Percentiles rank a stretch among this genome's conserved stretches.
Evolutionary conservation across 345 rosid species (phyloP).

Genomic region (Eucalyptus tenuipes): DNA sequence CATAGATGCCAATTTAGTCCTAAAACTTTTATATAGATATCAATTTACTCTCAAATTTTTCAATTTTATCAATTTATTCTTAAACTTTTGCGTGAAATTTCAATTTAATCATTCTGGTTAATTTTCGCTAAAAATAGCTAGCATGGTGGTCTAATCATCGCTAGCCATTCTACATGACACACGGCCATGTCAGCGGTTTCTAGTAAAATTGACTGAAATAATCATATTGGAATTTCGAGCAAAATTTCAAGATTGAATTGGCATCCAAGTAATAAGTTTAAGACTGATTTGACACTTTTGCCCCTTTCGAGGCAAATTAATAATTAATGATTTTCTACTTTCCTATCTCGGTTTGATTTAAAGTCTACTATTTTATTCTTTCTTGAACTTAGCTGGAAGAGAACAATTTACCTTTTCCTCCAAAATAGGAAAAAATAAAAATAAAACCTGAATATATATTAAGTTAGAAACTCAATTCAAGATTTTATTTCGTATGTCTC

Average conservation of each 20-base stretch:
- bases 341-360: neutral
- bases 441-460: too few relatives aligned
- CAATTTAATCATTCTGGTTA: neutral
- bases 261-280: accelerated
- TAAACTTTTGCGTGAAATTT: too few relatives aligned
- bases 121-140: too few relatives aligned
- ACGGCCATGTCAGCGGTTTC: accelerated
- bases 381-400: neutral
- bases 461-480: neutral
- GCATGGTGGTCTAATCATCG: accelerated
- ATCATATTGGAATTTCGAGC: too few relatives aligned
- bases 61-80: too few relatives aligned
- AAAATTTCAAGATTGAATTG: too few relatives aligned
- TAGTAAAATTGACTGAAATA: too few relatives aligned
- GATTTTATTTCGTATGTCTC: neutral
- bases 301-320: neutral
- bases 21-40: accelerated
- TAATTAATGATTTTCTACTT: neutral
- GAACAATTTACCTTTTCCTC: neutral
- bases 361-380: neutral
- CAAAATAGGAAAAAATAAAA: neutral
- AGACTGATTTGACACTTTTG: too few relatives aligned
- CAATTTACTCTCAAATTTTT: too few relatives aligned
- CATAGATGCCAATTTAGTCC: neutral
- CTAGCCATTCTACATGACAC: accelerated